Percentiles rank a stretch among this genome's conserved stretches.
Evolutionary conservation across 1,284 basidiomycete species (phyloP).

Genomic region (Salmacisia buchloeana): DNA sequence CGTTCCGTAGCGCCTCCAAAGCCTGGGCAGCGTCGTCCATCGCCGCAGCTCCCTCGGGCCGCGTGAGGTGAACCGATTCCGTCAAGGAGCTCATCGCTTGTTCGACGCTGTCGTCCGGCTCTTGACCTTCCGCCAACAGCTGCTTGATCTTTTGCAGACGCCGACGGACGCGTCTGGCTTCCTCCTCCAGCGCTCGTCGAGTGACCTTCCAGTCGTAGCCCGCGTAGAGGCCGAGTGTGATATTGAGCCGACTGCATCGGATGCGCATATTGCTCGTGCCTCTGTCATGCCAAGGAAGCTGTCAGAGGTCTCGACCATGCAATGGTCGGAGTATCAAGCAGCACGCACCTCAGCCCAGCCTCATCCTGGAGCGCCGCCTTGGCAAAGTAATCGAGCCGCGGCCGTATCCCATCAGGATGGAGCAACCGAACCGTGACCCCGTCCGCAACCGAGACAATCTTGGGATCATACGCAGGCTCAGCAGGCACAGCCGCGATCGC

Average conservation of each 20-base stretch:
- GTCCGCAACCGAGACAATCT: conserved; percentile 63
- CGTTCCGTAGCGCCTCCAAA: conserved; percentile 77
- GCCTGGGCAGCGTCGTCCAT: conserved; percentile 56
- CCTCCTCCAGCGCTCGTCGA: conserved; percentile 76
- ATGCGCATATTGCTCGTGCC: background rate
- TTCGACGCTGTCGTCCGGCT: conserved; percentile 73
- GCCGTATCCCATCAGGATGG: conserved; percentile 57
- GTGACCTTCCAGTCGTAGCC: conserved; percentile 87
- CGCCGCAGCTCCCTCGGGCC: conserved; percentile 23
- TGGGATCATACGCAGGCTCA: conserved; percentile 40
- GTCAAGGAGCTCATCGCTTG: conserved; percentile 74
- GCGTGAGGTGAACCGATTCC: conserved; percentile 71
- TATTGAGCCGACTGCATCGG: conserved; percentile 3
- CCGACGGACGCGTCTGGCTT: conserved; percentile 78
- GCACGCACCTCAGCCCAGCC: background rate
- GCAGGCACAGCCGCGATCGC: conserved; percentile 33
- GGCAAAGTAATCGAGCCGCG: conserved; percentile 29
- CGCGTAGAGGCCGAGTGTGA: conserved; percentile 23
- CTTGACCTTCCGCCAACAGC: conserved; percentile 84
- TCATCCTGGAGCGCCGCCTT: conserved; percentile 13
- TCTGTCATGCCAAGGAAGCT: background rate
- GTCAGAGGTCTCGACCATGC: background rate
- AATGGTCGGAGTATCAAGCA: background rate
- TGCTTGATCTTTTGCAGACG: conserved; percentile 85
- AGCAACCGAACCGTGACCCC: conserved; percentile 81